Evolutionary conservation across 495 filamentous ascomycete genomes (phyloP), one percentile per base, ranked within the genome.

Genomic region (Venustampulla echinocandica): DNA sequence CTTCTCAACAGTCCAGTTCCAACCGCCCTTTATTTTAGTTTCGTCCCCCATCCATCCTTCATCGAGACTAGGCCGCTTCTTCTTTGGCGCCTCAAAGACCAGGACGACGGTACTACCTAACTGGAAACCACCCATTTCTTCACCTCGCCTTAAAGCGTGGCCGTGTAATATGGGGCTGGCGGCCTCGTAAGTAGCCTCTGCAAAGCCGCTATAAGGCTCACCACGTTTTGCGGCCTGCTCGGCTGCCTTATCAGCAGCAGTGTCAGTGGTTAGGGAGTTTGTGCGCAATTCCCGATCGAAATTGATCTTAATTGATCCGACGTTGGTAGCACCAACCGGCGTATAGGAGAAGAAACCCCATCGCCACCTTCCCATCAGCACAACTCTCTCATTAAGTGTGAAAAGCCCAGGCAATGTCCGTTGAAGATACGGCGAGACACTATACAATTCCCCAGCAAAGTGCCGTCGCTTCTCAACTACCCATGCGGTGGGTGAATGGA

Each of bases 71-170:
- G 74, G 70, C 25, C 75, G 62, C 30, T 64, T 64, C 5, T 78
- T 76, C 50, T 80, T 80, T 0, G 92, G 92, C 28, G 90, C 92
- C 64, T 99, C 92, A 67, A 99, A 99, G 3, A 97, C 90, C 24
- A 99, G 69, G 27, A 99, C 92, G 48, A 99, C 83, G 0, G 90
- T 90, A 61, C 90, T 96, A 18, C 92, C 92, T 17, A 99, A 72
- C 69, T 92, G 88, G 65, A 99, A 99, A 0, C 92, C 92, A 19
- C 92, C 92, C 87, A 99, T 96, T 64, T 99, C 93, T 52, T 93
- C 90, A 19, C 92, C 92, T 30, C 87, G 75, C 37, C 80, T 72
- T 47, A 97, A 64, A 9, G 92, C 82, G 61, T 96, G 79, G 10
- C 92, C 92, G 19, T 80, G 76, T 2, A 99, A 72, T 1, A 94